Base-by-base conservation (phyloP, 768 basidiomycete species). In the Leccinum imitatum region DNA sequence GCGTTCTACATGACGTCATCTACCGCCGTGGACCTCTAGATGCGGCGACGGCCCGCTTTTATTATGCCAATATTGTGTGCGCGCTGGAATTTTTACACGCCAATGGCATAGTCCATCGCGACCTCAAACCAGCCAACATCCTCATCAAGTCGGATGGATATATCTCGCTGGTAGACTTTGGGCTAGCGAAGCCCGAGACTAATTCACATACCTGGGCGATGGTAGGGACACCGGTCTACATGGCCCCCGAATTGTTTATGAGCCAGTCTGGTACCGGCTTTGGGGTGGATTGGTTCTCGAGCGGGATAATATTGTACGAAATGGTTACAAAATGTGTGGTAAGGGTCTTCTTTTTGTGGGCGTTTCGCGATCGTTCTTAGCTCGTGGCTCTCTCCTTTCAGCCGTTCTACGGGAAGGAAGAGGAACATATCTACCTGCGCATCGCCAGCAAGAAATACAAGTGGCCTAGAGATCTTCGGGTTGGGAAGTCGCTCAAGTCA, bases 121-220 rank as follows among this genome's bases (percentile, higher is more conserved):
- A 87, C 65, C 57, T 87, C 19, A 86, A 86, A 65, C 84, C 85
- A 2, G 79, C 78, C 19, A 86, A 86, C 53, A 77, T 87, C 52
- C 76, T 87, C 54, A 56, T 87, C 59, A 83, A 81, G 47, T 64
- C 75, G 2, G 82, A 84, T 65, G 85, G 85, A 25, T 87, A 87
- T 63, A 73, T 86, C 27, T 68, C 73, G 58, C 60, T 87, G 1
- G 77, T 77, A 9, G 85, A 87, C 64, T 83, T 87, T 62, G 84
- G 84, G 3, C 59, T 71, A 23, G 74, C 80, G 1, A 62, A 68
- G 35, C 41, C 48, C 3, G 64, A 72, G 17, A 58, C 57, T 3
- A 35, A 60, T 6, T 60, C 71, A 0, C 53, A 68, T 48, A 37
- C 53, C 57, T 62, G 61, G 71, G 8, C 68, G 60, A 37, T 84